Conservation (phyloP, 768 basidiomycete genomes). For the Daedaleopsis sinensis region DNA sequence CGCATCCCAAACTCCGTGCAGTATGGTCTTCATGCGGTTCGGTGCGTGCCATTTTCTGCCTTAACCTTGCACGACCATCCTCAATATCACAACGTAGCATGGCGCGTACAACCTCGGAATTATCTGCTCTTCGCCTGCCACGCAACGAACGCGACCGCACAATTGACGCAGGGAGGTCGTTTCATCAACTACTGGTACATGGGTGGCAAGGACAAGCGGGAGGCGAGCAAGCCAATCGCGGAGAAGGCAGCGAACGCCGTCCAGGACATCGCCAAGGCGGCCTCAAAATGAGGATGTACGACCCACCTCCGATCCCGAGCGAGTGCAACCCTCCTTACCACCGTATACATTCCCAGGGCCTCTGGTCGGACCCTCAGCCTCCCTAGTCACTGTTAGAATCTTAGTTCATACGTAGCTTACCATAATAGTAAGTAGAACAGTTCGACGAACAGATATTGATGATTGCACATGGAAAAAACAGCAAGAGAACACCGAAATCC, state of each 20-base stretch:
- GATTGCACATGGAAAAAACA: background rate
- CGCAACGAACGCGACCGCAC: constrained; percentile 86
- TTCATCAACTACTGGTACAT: constrained; percentile 91
- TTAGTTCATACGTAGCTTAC: constrained; percentile 9
- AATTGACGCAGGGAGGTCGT: constrained; percentile 79
- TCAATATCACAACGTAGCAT: constrained; percentile 53
- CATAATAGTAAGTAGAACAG: constrained; percentile 9
- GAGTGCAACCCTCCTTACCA: background rate
- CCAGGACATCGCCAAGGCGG: constrained; percentile 41
- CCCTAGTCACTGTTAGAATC: background rate
- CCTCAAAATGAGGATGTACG: constrained; percentile 21
- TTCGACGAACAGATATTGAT: background rate
- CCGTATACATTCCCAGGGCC: background rate
- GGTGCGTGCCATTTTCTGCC: constrained; percentile 45
- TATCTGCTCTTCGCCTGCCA: constrained; percentile 96
- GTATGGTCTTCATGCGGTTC: constrained; percentile 92
- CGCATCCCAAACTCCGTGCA: constrained; percentile 20
- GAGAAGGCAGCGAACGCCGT: constrained; percentile 53
- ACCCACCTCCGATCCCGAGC: too few species aligned
- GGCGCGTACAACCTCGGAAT: constrained; percentile 95
- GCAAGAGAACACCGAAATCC: background rate
- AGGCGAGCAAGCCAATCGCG: constrained; percentile 19
- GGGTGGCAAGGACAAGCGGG: constrained; percentile 81
- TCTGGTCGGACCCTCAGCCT: background rate
- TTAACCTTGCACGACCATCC: background rate